Base-by-base conservation (phyloP, 495 filamentous ascomycete species). In the Penicillium alfredii region DNA sequence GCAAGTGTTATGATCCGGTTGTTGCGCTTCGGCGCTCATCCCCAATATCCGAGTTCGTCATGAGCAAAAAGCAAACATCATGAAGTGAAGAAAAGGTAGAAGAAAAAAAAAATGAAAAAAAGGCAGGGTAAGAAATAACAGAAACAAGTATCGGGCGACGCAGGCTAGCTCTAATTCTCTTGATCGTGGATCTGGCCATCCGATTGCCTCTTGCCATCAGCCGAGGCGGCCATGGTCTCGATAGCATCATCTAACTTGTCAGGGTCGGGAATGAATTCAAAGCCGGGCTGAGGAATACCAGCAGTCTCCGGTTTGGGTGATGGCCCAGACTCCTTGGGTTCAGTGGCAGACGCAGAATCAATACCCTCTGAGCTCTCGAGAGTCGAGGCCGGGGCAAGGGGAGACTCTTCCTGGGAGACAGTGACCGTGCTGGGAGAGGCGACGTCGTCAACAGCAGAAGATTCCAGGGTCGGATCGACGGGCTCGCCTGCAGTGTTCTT, bases 401-500 rank as follows among this genome's bases (percentile, higher is more conserved):
- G 13, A 14, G 44, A 12, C 8, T 38, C 17, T 3, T 7, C 25
- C 6, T 47, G 26, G 6, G 47, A 22, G 11, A 33, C 27, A 23
- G 28, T 32, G 11, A 19, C 32, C 11, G 31, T 40, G 24, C 12
- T 21, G 11, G 46, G 25, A 11, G 40, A 28, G 14, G 38, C 49
- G 5, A 27, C 20, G 10, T 47, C 42, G 9, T 34, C 35, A 13
- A 15, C 39, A 12, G 16, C 17, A 18, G 38, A 16, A 8, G 45
- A 23, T 30, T 42, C 24, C 6, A 46, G 39, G 4, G 20, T 30
- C 13, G 64, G 56, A 38, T 67, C 61, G 11, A 72, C 55, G 1
- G 71, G 55, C 52, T 79, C 77, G 25, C 74, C 76, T 8, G 76
- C 72, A n/a, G 58, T 68, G 40, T 78, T 78, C 34, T 71, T 72